Evolutionary conservation across 2,329 filamentous ascomycete genomes (phyloP).

Genomic region (Coniochaeta prunicola): DNA sequence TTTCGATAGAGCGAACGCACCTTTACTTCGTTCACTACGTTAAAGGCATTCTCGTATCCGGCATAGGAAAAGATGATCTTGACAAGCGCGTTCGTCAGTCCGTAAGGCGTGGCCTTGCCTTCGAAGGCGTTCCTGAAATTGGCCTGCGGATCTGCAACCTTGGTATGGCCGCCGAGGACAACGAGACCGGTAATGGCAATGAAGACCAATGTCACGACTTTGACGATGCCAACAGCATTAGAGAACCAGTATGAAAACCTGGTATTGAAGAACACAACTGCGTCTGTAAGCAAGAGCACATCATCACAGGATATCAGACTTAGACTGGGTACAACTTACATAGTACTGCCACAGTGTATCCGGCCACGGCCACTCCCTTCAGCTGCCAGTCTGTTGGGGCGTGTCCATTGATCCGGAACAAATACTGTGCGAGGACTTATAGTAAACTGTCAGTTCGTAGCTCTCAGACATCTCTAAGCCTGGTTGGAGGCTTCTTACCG

Average conservation of each 20-base stretch:
- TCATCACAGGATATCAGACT: not conserved
- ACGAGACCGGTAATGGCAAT: constrained; percentile 50
- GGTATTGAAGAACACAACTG: constrained; percentile 38
- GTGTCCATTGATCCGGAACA: constrained; percentile 48
- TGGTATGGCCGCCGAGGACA: constrained; percentile 47
- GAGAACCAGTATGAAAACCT: constrained; percentile 43
- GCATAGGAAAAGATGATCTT: constrained; percentile 52
- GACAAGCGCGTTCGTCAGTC: constrained; percentile 50
- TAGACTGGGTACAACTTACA: constrained; percentile 30
- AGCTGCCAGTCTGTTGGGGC: constrained; percentile 52
- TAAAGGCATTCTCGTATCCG: constrained; percentile 52
- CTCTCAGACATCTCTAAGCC: not conserved
- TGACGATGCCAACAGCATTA: constrained; percentile 48
- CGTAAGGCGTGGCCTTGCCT: constrained; percentile 34
- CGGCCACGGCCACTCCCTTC: constrained; percentile 59
- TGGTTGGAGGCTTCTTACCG: constrained; percentile 18
- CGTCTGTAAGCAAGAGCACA: not conserved
- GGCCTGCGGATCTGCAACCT: constrained; percentile 38
- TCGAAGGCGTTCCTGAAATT: constrained; percentile 51
- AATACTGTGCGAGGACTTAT: constrained; percentile 52
- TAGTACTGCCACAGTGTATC: constrained; percentile 51
- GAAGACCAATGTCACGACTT: constrained; percentile 52
- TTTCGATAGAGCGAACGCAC: constrained; percentile 1
- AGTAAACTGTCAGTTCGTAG: not conserved
- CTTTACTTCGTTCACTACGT: constrained; percentile 52